Conservation (phyloP, 768 basidiomycete species). For the Phanerochaete carnosa region DNA sequence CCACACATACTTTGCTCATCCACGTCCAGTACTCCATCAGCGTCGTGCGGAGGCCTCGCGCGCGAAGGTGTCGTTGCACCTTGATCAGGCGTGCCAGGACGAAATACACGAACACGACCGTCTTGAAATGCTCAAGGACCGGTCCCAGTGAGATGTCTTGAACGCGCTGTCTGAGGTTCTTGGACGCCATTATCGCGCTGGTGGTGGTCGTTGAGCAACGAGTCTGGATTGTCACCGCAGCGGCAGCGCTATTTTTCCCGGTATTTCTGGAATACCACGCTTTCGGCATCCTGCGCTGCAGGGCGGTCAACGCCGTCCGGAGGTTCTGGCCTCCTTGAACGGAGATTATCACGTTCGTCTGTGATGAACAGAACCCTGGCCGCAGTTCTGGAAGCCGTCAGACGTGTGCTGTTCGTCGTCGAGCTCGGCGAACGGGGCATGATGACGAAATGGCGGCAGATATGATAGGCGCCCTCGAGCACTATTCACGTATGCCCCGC, state of each 20-base stretch:
- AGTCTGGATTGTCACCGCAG: neutral
- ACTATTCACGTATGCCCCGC: neutral
- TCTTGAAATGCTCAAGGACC: slow-evolving; percentile 46
- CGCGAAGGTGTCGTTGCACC: slow-evolving; percentile 58
- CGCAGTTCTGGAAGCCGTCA: neutral
- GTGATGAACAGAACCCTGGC: neutral
- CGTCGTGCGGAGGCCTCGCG: slow-evolving; percentile 52
- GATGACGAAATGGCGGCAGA: neutral
- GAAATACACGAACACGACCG: slow-evolving; percentile 57
- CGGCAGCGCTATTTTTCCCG: neutral
- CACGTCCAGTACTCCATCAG: slow-evolving; percentile 50
- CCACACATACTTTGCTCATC: slow-evolving; percentile 45
- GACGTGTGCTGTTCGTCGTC: neutral
- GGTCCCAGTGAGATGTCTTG: neutral
- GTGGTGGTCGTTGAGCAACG: neutral
- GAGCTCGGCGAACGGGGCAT: neutral
- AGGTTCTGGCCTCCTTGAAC: neutral
- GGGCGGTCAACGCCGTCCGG: neutral
- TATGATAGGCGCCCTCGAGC: neutral
- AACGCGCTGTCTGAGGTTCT: neutral
- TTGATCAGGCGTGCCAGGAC: slow-evolving; percentile 49
- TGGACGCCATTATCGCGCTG: neutral
- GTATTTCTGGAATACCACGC: neutral
- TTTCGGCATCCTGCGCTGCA: neutral
- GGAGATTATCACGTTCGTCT: neutral